Percentiles rank a stretch among this genome's conserved stretches.
Evolutionary conservation across 1,284 basidiomycete species (phyloP).

Genomic region (Austroboletus niveus): DNA sequence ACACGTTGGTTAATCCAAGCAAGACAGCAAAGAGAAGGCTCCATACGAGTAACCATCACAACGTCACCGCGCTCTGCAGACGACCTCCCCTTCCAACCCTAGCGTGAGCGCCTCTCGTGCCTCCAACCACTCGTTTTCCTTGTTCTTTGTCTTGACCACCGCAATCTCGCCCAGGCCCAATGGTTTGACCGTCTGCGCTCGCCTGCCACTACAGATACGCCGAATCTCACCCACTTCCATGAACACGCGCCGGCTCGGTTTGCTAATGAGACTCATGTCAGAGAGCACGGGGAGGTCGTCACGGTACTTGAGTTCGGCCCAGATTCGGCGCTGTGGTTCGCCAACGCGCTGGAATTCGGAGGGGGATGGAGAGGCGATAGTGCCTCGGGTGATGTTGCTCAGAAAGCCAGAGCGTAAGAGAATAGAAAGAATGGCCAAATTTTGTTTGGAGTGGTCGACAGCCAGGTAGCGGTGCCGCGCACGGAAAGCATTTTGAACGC

Average conservation of each 20-base stretch:
- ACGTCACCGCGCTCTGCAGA: conserved; percentile 65
- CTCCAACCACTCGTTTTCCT: conserved; percentile 65
- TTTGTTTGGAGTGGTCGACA: conserved; percentile 78
- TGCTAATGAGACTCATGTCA: conserved; percentile 36
- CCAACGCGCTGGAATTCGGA: conserved; percentile 52
- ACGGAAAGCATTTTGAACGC: conserved; percentile 84
- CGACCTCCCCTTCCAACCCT: conserved; percentile 65
- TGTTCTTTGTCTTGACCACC: conserved; percentile 68
- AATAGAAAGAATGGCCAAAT: conserved; percentile 74
- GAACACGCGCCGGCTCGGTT: conserved; percentile 50
- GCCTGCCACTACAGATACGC: conserved; percentile 69
- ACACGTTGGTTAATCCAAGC: no score
- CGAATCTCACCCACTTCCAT: conserved; percentile 73
- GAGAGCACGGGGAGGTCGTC: conserved; percentile 80
- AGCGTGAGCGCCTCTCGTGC: conserved; percentile 58
- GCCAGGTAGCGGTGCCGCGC: conserved; percentile 74
- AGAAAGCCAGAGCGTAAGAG: conserved; percentile 87
- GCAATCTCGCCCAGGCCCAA: conserved; percentile 85
- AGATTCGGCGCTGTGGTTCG: conserved; percentile 71
- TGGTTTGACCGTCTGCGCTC: conserved; percentile 70
- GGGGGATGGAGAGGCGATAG: conserved; percentile 64
- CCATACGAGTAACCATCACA: no score
- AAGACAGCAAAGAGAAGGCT: no score
- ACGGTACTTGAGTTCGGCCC: conserved; percentile 89
- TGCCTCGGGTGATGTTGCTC: conserved; percentile 78